Percentiles rank a stretch among this genome's conserved stretches.
Conservation (phyloP, 2,329 filamentous ascomycete genomes). For the Pseudogymnoascus sp. region DNA sequence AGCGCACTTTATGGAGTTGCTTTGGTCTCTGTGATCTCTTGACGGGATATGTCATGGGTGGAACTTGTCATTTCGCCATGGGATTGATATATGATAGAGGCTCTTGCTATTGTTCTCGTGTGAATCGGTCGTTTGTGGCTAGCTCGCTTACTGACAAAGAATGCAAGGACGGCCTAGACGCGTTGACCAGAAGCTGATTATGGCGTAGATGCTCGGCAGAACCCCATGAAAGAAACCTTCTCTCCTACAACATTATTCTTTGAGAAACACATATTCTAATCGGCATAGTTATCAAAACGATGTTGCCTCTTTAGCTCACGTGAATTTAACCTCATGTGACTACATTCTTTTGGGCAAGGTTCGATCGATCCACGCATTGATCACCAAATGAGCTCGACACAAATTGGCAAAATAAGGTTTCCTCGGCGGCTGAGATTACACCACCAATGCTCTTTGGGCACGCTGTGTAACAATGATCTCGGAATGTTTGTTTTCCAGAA, state of each 20-base stretch:
- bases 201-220: background rate
- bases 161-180: background rate
- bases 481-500: background rate
- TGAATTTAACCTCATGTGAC: constrained; percentile 3
- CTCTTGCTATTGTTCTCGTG: constrained; percentile 11
- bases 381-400: background rate
- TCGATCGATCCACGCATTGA: background rate
- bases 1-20: constrained; percentile 21
- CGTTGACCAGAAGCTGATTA: background rate
- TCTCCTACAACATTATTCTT: background rate
- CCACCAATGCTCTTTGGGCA: background rate
- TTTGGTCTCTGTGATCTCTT: constrained; percentile 22
- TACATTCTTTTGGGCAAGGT: background rate
- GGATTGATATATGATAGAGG: background rate
- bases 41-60: constrained; percentile 25
- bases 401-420: background rate
- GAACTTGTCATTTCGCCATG: constrained; percentile 11
- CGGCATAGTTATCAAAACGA: background rate
- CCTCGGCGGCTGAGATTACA: background rate
- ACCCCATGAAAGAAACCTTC: background rate
- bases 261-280: background rate
- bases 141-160: constrained; percentile 1
- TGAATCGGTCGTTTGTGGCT: background rate
- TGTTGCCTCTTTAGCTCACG: background rate
- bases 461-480: background rate